A percentile compares a stretch with the other conserved stretches of the same genome.
phyloP scores from a whole-genome alignment of 2,329 filamentous ascomycete species.

The Fusarium luffae region DNA sequence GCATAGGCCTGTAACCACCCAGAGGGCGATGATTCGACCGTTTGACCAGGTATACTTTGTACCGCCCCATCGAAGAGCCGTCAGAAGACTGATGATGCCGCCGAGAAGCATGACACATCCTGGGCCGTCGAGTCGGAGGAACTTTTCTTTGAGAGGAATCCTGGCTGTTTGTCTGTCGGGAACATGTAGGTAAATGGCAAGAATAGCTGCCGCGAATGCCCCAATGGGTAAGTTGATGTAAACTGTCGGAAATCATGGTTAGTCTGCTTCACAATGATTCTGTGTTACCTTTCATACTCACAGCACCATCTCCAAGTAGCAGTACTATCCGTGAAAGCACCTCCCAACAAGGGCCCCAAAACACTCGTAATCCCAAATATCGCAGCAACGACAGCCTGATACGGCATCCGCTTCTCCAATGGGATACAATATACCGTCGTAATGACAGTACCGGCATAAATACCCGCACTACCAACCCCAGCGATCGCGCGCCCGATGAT shows the following conservation, averaged over 20 bases:
- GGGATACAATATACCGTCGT: neutral
- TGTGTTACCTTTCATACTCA: neutral
- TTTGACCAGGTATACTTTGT: constrained; percentile 18
- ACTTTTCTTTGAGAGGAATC: constrained; percentile 12
- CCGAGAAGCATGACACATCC: constrained; percentile 15
- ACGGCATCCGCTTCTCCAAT: neutral
- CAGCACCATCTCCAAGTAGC: neutral
- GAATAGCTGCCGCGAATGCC: constrained; percentile 7
- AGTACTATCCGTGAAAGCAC: neutral
- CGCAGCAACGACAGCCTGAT: neutral
- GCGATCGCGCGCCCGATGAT: constrained; percentile 54
- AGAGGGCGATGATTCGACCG: neutral
- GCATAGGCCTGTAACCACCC: neutral
- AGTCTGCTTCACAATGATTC: neutral
- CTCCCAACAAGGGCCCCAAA: neutral
- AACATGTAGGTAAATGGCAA: neutral
- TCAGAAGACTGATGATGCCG: constrained; percentile 8
- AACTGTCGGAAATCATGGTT: neutral
- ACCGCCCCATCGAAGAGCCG: constrained; percentile 26
- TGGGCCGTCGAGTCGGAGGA: constrained; percentile 13
- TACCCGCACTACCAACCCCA: constrained; percentile 31
- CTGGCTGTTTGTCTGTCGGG: constrained; percentile 2
- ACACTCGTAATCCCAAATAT: neutral
- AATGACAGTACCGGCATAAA: neutral
- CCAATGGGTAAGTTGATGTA: constrained; percentile 10